Percentiles rank a stretch among this genome's conserved stretches.
These are phyloP conservation scores for Phylloporus sp. DNA, from an alignment of 768 basidiomycete genomes.

Conservation along the genomic window DNA sequence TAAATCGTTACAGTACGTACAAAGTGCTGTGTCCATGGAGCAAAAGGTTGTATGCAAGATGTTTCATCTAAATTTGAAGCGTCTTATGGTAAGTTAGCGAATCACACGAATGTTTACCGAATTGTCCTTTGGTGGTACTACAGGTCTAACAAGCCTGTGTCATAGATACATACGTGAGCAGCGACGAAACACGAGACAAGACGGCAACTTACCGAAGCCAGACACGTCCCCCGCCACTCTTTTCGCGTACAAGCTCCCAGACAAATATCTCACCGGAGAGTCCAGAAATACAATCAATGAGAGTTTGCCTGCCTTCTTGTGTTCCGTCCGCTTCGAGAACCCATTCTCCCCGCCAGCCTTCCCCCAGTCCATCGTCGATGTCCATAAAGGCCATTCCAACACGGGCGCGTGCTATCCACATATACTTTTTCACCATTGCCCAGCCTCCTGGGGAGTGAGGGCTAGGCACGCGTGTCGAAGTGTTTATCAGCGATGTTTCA, in stretches of 20 bases:
- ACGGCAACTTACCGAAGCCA: slow-evolving; percentile 58
- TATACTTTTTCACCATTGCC: slow-evolving; percentile 56
- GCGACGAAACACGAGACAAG: not conserved
- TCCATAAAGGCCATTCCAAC: slow-evolving; percentile 36
- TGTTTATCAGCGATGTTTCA: slow-evolving; percentile 44
- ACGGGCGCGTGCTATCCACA: slow-evolving; percentile 60
- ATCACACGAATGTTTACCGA: slow-evolving; percentile 16
- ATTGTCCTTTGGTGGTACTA: slow-evolving; percentile 20
- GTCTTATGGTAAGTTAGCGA: slow-evolving; percentile 20
- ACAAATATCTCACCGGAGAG: slow-evolving; percentile 32
- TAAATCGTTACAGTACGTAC: slow-evolving; percentile 13
- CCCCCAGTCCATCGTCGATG: slow-evolving; percentile 43
- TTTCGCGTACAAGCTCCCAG: slow-evolving; percentile 63
- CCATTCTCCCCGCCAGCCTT: slow-evolving; percentile 78
- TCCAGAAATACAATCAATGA: slow-evolving; percentile 51
- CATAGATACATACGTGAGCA: not conserved
- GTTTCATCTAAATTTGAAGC: slow-evolving; percentile 16
- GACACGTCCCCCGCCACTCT: slow-evolving; percentile 52
- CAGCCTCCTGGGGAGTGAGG: slow-evolving; percentile 58
- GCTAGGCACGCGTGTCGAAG: slow-evolving; percentile 44
- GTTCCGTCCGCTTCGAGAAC: slow-evolving; percentile 78
- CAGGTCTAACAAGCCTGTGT: slow-evolving; percentile 22
- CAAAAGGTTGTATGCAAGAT: slow-evolving; percentile 6
- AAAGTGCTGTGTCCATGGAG: slow-evolving; percentile 14
- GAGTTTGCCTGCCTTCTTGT: slow-evolving; percentile 51